Base-by-base conservation (phyloP, 2,329 filamentous ascomycete genomes). In the Shiraia sp. region DNA sequence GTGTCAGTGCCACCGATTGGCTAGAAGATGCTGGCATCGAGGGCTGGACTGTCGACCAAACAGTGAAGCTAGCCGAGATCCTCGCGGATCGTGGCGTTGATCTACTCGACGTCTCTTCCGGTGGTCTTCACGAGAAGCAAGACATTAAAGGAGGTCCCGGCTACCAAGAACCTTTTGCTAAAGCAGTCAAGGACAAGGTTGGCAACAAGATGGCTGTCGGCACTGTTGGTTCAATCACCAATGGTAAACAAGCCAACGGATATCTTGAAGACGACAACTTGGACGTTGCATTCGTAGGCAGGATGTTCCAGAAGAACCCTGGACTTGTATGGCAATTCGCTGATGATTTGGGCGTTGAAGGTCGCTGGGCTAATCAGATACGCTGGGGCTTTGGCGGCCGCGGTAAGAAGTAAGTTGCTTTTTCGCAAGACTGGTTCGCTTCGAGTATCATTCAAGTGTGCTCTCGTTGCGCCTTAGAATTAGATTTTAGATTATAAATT, bases 221-320 rank as follows among this genome's bases (percentile, higher is more conserved):
- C 14, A 79, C 85, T 2, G 90, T 96, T 1, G 90, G 91, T 4
- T 74, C 80, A 44, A 87, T 96, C 57, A 83, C 79, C 26, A 79
- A 79, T 22, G 86, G 84, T 2, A 79, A 83, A 56, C 78, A 86
- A 65, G 90, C 88, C 12, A 65, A 65, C 25, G 57, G 50, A 6
- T 65, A 62, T 35, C 51, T 65, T 3, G 59, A 63, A 36, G 45
- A 63, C 7, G 61, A 65, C 16, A 57, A 59, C 31, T 57, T 83
- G 44, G 90, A 96, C 62, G 68, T 91, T n/a, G 82, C 86, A 0
- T 76, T 92, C 13, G 77, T 86, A 1, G 91, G 81, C 0, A 77
- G 89, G 41, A 85, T 87, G 60, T 93, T 93, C 69, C 77, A 95
- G 71, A 82, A 89, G 65, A 89, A 95, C 61, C 87, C 90, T 0